Evolutionary conservation across 192 early-diverging fungal genomes (phyloP).

Genomic region (Lobosporangium transversale): DNA sequence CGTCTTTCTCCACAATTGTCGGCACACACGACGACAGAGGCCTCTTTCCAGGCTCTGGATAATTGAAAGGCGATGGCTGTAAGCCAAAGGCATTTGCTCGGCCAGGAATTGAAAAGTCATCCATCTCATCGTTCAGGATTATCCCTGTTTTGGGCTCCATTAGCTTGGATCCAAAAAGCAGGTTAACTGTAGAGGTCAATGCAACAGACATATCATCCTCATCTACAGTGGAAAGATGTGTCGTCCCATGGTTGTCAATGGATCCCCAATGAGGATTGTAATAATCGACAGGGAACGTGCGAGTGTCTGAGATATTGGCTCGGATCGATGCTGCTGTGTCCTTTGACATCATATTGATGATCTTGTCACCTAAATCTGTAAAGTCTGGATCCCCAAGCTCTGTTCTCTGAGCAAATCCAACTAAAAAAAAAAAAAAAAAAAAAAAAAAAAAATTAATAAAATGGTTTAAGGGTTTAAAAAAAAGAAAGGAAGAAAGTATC

Average conservation of each 20-base stretch:
- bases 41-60: conserved; percentile 82
- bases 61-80: conserved; percentile 87
- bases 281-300: conserved; percentile 73
- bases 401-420: conserved; percentile 83
- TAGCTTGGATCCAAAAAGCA: conserved; percentile 89
- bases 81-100: conserved; percentile 81
- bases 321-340: conserved; percentile 74
- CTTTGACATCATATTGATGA: conserved; percentile 74
- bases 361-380: conserved; percentile 63
- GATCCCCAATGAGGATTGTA: conserved; percentile 85
- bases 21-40: conserved; percentile 78
- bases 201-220: conserved; percentile 78
- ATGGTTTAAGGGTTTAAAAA: no score
- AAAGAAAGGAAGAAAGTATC: conserved; percentile 66
- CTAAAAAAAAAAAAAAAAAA: conserved; percentile 11
- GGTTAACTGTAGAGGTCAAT: conserved; percentile 87
- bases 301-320: conserved; percentile 76
- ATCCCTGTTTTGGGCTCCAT: conserved; percentile 90
- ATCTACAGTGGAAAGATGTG: conserved; percentile 87
- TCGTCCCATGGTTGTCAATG: conserved; percentile 88
- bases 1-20: conserved; percentile 72
- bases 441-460: no score
- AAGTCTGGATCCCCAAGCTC: conserved; percentile 89
- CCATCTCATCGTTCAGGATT: conserved; percentile 96
- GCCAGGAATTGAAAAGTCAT: conserved; percentile 90